Base-by-base conservation (phyloP, 75 land plant species). In the Picea sitchensis region DNA sequence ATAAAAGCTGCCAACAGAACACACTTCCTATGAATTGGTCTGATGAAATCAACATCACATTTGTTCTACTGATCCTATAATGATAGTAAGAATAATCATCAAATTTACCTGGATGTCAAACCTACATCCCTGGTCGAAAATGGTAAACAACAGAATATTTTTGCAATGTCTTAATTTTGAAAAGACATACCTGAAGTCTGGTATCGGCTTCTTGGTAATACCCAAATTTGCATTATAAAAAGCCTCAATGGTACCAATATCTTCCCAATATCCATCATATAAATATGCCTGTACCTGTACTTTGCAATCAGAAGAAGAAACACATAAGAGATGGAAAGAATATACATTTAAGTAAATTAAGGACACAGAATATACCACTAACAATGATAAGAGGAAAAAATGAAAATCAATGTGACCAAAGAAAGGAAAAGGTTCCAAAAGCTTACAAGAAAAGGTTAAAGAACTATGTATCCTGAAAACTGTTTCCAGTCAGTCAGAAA, bases 261-360 rank as follows among this genome's bases (percentile, higher is more conserved):
- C 99, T 83, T 98, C 99, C 99, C 99, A 98, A 82, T 98, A 98
- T 15, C 98, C 98, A 88, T 98, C 99, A 84, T 84, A 98, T 71
- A 98, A 83, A 81, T 95, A 95, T 36, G 99, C 99, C 89, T 98
- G 99, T 34, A 98, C 99, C 99, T 97, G 78, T 36, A 30, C 38
- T 44, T 15, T 36, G 44, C 58, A 68, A 9, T 11, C 21, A 59
- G 20, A 54, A 11, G 31, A 21, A 76, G 7, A 54, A 8, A 30
- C 12, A 58, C 68, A 59, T 71, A 38, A 71, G 74, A n/a, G 36
- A 32, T 68, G 38, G 72, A 15, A 73, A n/a, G 1, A 57, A 51
- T 56, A 5, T 3, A 15, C 18, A 56, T 23, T 26, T 4, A 26
- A 30, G 9, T 1, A 30, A 51, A 41, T 13, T 31, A 58, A 57